phyloP scores from a whole-genome alignment of 2,329 filamentous ascomycete genomes.

The Botrytis fabae region DNA sequence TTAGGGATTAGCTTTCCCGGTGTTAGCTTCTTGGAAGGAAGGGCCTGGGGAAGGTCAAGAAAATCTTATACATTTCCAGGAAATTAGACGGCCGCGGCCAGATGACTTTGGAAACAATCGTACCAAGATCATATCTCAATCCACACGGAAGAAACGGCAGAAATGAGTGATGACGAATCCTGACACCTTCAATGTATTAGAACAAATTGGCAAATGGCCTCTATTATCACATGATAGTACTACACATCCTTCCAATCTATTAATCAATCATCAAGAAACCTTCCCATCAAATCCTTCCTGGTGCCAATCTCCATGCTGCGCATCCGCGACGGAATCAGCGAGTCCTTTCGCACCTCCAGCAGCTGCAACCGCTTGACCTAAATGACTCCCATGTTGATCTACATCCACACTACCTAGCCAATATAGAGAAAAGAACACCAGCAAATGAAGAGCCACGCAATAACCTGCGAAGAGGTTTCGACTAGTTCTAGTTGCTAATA shows the following conservation, averaged over 20 bases:
- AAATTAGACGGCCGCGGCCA: not conserved
- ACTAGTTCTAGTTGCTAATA: constrained; percentile 85
- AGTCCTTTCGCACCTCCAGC: constrained; percentile 45
- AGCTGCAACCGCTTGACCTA: constrained; percentile 46
- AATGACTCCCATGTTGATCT: constrained; percentile 46
- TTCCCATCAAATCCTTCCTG: constrained; percentile 49
- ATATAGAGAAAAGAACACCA: constrained; percentile 86
- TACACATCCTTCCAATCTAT: constrained; percentile 20
- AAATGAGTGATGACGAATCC: constrained; percentile 2
- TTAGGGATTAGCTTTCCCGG: constrained; percentile 12
- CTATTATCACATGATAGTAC: constrained; percentile 37
- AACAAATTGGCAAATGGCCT: constrained; percentile 20
- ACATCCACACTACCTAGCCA: constrained; percentile 73
- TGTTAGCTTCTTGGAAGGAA: constrained; percentile 3
- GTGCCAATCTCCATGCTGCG: constrained; percentile 59
- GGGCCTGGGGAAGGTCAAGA: not conserved
- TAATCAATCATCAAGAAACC: constrained; percentile 28
- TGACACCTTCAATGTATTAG: constrained; percentile 10
- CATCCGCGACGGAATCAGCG: constrained; percentile 41
- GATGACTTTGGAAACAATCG: not conserved
- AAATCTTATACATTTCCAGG: not conserved
- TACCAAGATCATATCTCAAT: not conserved
- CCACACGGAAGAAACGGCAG: not conserved
- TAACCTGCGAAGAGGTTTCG: constrained; percentile 93
- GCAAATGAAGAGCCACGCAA: constrained; percentile 80